Evolutionary conservation across 2,329 filamentous ascomycete species (phyloP).

Genomic region (Pyrenophora tritici-repentis): DNA sequence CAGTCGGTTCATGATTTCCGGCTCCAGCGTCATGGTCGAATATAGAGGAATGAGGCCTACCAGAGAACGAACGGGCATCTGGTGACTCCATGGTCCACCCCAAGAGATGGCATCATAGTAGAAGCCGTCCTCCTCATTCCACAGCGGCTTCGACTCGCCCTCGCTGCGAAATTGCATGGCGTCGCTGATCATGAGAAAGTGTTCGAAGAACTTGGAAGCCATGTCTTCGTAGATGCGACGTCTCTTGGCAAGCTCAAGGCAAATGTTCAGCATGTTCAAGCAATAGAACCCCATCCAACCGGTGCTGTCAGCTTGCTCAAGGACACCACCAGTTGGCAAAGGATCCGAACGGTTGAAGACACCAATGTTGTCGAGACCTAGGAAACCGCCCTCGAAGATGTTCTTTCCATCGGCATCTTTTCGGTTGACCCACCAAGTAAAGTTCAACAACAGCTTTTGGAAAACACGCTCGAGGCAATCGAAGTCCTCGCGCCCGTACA

Average conservation of each 20-base stretch:
- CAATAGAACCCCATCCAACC: constrained; percentile 99
- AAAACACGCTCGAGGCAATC: constrained; percentile 97
- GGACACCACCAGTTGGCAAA: constrained; percentile 85
- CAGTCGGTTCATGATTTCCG: constrained; percentile 88
- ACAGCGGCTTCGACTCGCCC: constrained; percentile 79
- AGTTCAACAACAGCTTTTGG: constrained; percentile 93
- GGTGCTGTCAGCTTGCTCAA: constrained; percentile 96
- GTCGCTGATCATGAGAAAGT: constrained; percentile 97
- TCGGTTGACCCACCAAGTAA: constrained; percentile 99
- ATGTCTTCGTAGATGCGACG: constrained; percentile 94
- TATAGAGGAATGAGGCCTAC: constrained; percentile 94
- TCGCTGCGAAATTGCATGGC: constrained; percentile 79
- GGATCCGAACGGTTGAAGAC: constrained; percentile 97
- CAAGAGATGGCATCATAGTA: constrained; percentile 99
- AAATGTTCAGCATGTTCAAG: constrained; percentile 94
- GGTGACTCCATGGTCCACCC: constrained; percentile 90
- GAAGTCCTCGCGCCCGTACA: constrained; percentile 91
- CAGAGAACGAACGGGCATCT: constrained; percentile 87
- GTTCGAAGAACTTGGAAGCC: constrained; percentile 98
- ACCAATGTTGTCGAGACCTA: constrained; percentile 95
- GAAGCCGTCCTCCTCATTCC: constrained; percentile 96
- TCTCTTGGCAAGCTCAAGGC: constrained; percentile 92
- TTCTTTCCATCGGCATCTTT: constrained; percentile 96
- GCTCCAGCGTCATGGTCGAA: constrained; percentile 88
- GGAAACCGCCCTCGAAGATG: constrained; percentile 94